Evolutionary conservation across 441 rosid species (phyloP).

Genomic region (Erodium moschatum): DNA sequence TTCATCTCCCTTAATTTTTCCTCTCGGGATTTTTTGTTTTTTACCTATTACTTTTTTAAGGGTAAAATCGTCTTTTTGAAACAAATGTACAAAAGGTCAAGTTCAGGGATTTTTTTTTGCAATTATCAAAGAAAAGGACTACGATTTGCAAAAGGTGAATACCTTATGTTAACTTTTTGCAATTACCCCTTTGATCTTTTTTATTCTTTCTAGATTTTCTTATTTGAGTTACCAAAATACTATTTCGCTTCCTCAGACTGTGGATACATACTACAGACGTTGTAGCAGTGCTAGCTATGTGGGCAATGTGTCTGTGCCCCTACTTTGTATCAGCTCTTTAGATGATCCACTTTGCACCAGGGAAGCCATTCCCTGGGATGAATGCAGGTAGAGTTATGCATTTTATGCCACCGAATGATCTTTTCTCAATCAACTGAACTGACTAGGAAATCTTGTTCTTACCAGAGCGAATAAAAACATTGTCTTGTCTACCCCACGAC

Average conservation of each 20-base stretch:
- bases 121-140: too few species aligned
- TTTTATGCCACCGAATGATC: not conserved
- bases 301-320: conserved; percentile 24
- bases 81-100: too few species aligned
- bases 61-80: too few species aligned
- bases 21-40: too few species aligned
- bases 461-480: conserved; percentile 24
- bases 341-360: conserved; percentile 26
- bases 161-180: too few species aligned
- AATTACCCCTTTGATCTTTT: too few species aligned
- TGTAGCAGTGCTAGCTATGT: conserved; percentile 25
- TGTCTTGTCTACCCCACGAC: conserved; percentile 21
- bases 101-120: too few species aligned
- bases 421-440: too few species aligned
- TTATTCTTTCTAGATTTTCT: not conserved
- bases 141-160: too few species aligned
- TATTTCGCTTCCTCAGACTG: conserved; percentile 18
- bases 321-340: conserved; percentile 24
- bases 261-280: conserved; percentile 23
- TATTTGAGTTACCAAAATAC: conserved; percentile 2
- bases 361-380: conserved; percentile 30
- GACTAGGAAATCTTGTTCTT: not conserved
- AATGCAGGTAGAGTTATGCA: conserved; percentile 20
- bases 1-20: too few species aligned
- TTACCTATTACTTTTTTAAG: too few species aligned